Base-by-base conservation (phyloP, 257 asterid species). In the Vinca minor region DNA sequence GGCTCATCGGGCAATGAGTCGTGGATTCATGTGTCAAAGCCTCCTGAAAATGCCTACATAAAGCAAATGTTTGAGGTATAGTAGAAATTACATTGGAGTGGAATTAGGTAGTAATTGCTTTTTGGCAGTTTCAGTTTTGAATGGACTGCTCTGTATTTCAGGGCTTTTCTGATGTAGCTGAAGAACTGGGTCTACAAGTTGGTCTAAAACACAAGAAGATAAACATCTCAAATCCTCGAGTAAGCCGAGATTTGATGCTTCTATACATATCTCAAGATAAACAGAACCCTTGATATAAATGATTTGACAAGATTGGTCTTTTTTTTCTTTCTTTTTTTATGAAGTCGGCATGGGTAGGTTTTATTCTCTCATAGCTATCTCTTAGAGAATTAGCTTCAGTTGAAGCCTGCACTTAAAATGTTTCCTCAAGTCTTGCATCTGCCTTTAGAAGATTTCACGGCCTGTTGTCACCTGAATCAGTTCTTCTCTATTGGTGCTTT, bases 181-280 rank as follows among this genome's bases (percentile, higher is more conserved):
- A 80, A 65, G 88, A 89, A 73, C 67, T 82, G 79, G 98, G 95
- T 71, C 79, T 89, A 69, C 77, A 84, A 64, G 85, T 93, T 71
- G 91, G 86, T 53, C 76, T 93, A 71, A 93, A 89, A 84, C 98
- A 93, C 96, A 89, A 93, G 80, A 89, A 89, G 80, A 93, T 93
- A 64, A 93, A 93, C 84, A 87, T 93, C 71, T 93, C 98, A 25
- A 84, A 90, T 78, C 81, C 94, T 73, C 86, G 98, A 80, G 98
- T 91, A 81, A 83, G 96, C 77, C 48, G 48, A n/a, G 34, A 39
- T 62, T 8, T 31, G 42, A 8, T 56, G 26, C 41, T 15, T 29
- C 3, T 15, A 31, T n/a, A n/a, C n/a, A n/a, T n/a, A n/a, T n/a
- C n/a, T n/a, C 25, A 29, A 15, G 62, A 3, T n/a, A 20, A 15